These are phyloP conservation scores for Vitis rupestris DNA, from an alignment of 164 flowering plant genomes.

Conservation along the genomic window DNA sequence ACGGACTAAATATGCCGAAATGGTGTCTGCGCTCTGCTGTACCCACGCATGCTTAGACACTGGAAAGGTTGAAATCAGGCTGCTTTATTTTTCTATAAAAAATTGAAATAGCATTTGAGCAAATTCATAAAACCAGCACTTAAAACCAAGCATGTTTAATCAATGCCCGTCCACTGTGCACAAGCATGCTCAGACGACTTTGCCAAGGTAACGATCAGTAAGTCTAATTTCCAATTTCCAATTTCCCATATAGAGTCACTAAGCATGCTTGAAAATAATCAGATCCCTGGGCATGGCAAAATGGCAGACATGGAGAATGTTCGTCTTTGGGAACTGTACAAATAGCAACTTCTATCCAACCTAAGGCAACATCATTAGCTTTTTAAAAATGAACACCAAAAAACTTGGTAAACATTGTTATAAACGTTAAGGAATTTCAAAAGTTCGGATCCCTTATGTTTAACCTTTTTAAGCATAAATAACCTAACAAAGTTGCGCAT, in stretches of 20 bases:
- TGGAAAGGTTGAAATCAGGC: no score
- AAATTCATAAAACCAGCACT: no score
- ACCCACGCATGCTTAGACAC: no score
- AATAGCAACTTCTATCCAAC: neutral
- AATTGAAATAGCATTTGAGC: no score
- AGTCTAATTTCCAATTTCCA: neutral
- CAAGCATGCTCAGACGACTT: no score
- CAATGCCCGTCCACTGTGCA: no score
- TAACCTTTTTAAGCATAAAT: slow-evolving; percentile 7
- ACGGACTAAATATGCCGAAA: no score
- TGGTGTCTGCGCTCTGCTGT: no score
- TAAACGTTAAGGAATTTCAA: slow-evolving; percentile 11
- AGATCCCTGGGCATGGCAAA: neutral
- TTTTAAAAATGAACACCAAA: neutral
- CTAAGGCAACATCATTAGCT: neutral
- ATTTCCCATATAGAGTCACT: neutral
- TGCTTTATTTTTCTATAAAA: no score
- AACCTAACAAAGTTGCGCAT: slow-evolving; percentile 2
- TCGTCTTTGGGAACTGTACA: neutral
- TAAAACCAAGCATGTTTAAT: no score
- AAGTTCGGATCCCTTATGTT: slow-evolving; percentile 4
- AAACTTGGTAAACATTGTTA: neutral
- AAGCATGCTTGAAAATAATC: neutral
- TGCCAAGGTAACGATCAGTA: neutral
- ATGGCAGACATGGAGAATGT: no score